Evolutionary conservation across 1,284 basidiomycete genomes (phyloP).

Genomic region (Cryptococcus wingfieldii): DNA sequence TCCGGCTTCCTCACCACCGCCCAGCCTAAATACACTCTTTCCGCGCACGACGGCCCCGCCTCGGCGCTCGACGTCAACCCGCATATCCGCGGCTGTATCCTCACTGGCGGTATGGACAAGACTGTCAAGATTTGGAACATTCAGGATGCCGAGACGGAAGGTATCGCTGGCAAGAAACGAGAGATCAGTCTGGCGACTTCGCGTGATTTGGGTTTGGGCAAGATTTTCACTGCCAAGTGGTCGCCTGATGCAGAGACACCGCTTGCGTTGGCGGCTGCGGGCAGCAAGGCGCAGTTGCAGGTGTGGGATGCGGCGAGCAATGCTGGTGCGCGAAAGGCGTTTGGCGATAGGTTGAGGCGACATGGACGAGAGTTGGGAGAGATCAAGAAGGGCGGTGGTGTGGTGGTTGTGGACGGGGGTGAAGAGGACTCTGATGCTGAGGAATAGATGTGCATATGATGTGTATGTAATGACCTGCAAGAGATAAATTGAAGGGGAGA

Average conservation of each 20-base stretch:
- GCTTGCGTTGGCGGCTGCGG: conserved; percentile 87
- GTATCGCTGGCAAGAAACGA: conserved; percentile 56
- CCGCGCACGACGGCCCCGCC: conserved; percentile 92
- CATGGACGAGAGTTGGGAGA: conserved; percentile 64
- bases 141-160: conserved; percentile 58
- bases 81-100: conserved; percentile 83
- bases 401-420: conserved; percentile 65
- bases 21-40: conserved; percentile 73
- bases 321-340: conserved; percentile 69
- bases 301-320: conserved; percentile 89
- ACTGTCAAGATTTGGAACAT: conserved; percentile 94
- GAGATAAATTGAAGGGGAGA: no score
- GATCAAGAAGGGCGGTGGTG: conserved; percentile 56
- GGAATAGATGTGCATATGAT: conserved; percentile 7
- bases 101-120: conserved; percentile 91
- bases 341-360: conserved; percentile 65
- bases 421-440: conserved; percentile 54
- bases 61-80: conserved; percentile 88
- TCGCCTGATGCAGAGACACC: conserved; percentile 80
- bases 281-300: conserved; percentile 86
- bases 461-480: background rate
- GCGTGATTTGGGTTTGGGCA: conserved; percentile 91
- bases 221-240: conserved; percentile 86
- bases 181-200: conserved; percentile 83
- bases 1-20: conserved; percentile 24